Evolutionary conservation across 2,329 filamentous ascomycete species (phyloP).

Genomic region (Cladosporium sp.): DNA sequence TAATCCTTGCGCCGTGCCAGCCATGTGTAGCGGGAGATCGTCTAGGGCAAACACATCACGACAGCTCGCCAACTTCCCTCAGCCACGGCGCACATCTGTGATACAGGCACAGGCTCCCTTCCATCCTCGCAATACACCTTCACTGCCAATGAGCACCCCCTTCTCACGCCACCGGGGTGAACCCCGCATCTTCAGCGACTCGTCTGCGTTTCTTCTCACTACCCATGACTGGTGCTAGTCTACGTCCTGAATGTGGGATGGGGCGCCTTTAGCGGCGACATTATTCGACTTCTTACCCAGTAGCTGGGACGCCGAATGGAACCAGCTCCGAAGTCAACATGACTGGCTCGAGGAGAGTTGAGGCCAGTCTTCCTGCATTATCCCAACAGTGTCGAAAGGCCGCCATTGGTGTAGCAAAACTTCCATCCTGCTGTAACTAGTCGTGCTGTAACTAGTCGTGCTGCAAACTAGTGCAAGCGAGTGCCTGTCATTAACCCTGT

Average conservation of each 20-base stretch:
- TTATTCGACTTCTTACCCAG: background rate
- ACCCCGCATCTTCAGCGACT: conserved; percentile 2
- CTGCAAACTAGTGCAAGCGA: background rate
- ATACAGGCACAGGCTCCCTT: background rate
- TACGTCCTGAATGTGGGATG: background rate
- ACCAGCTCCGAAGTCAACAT: background rate
- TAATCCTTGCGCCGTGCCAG: background rate
- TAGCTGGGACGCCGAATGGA: background rate
- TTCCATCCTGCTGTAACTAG: background rate
- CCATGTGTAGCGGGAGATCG: background rate
- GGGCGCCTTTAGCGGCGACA: background rate
- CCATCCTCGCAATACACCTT: background rate
- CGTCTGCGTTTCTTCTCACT: background rate
- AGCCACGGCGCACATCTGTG: conserved; percentile 1
- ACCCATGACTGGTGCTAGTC: background rate
- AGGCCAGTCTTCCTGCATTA: background rate
- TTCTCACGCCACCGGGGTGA: background rate
- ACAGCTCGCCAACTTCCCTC: background rate
- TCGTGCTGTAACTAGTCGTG: background rate
- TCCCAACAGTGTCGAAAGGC: background rate
- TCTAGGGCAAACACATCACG: background rate
- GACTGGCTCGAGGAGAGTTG: background rate
- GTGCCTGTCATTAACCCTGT: background rate
- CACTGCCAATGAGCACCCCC: background rate
- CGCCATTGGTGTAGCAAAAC: background rate